A percentile compares a stretch with the other conserved stretches of the same genome.
phyloP scores from a whole-genome alignment of 2,329 filamentous ascomycete genomes.

The Stagonosporopsis cucurbitacearum region DNA sequence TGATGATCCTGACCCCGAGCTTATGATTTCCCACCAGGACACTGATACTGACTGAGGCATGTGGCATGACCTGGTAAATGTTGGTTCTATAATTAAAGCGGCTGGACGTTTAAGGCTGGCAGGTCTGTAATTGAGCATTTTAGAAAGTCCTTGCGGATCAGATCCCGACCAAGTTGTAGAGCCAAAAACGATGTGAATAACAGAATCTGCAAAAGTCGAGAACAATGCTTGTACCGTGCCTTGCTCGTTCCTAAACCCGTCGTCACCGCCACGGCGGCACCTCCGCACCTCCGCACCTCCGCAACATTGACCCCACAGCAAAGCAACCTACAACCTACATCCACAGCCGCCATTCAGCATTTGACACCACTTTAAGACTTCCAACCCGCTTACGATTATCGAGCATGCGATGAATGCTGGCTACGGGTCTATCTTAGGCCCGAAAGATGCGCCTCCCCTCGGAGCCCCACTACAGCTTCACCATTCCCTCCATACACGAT shows the following conservation, averaged over 20 bases:
- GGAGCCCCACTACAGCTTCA: slow-evolving; percentile 64
- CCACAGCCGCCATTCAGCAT: slow-evolving; percentile 1
- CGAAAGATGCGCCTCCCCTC: slow-evolving; percentile 30
- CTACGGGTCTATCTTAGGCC: slow-evolving; percentile 33
- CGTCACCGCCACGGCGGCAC: slow-evolving; percentile 5
- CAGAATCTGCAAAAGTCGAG: neutral
- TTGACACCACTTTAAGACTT: neutral
- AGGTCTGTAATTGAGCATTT: neutral
- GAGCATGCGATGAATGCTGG: slow-evolving; percentile 33
- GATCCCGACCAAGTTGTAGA: no score
- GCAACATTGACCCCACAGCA: slow-evolving; percentile 2
- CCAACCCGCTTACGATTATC: neutral
- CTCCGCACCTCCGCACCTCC: slow-evolving; percentile 1
- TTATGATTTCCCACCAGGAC: slow-evolving; percentile 57
- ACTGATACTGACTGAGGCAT: slow-evolving; percentile 44
- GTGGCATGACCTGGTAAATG: neutral
- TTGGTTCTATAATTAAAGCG: slow-evolving; percentile 1
- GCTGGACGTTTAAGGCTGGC: neutral
- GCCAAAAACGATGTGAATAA: no score
- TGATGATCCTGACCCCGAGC: slow-evolving; percentile 55
- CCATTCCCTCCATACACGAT: slow-evolving; percentile 85
- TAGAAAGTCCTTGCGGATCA: no score
- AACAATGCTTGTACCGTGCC: neutral
- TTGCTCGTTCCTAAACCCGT: slow-evolving; percentile 2
- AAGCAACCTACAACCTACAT: neutral